These are phyloP conservation scores for Solanum medicagineum DNA, from an alignment of 257 asterid genomes.

Conservation along the genomic window DNA sequence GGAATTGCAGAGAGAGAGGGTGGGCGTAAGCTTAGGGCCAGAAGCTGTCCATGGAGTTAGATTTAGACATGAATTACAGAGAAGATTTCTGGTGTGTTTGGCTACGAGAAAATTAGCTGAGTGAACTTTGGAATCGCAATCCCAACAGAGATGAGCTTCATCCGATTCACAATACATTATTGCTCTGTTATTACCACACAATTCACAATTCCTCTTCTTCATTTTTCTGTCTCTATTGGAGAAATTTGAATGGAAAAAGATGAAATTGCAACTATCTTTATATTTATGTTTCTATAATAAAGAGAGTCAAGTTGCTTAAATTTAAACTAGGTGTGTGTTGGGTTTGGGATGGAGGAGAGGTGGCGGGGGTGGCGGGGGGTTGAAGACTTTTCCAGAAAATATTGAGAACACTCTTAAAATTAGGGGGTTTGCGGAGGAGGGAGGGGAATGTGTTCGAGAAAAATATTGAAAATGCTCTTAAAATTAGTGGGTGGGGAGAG, in stretches of 20 bases:
- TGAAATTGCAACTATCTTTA: background rate
- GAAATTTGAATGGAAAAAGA: background rate
- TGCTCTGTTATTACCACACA: constrained; percentile 35
- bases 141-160: constrained; percentile 56
- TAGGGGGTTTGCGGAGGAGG: too few species aligned
- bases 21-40: constrained; percentile 42
- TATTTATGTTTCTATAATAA: background rate
- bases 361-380: too few species aligned
- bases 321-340: too few species aligned
- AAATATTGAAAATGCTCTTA: too few species aligned
- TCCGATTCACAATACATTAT: constrained; percentile 57
- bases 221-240: background rate
- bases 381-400: too few species aligned
- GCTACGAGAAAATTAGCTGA: constrained; percentile 54
- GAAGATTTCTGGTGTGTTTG: constrained; percentile 48
- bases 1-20: constrained; percentile 33
- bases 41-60: constrained; percentile 62
- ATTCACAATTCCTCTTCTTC: constrained; percentile 46
- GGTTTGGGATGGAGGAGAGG: background rate
- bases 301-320: too few species aligned
- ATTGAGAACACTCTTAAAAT: too few species aligned
- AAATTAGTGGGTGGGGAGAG: too few species aligned
- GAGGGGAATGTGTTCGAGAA: too few species aligned
- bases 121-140: constrained; percentile 58
- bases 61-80: constrained; percentile 52